Evolutionary conservation across 1,284 basidiomycete genomes (phyloP).

Genomic region (Trichosporon sp.): DNA sequence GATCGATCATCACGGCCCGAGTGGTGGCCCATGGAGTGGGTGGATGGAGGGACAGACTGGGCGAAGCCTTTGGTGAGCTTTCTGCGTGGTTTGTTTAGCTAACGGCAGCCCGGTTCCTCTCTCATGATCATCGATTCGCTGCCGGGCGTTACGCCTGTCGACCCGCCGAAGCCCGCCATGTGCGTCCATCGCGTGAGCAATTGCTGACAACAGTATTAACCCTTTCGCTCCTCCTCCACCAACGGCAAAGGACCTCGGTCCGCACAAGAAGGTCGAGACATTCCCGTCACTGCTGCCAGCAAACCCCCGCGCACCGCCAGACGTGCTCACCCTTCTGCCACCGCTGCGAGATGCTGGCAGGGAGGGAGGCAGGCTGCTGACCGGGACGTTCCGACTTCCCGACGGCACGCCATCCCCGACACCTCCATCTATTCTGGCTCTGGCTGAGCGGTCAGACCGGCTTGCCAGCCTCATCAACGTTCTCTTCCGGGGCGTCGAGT

Average conservation of each 20-base stretch:
- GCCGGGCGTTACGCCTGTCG: slow-evolving; percentile 37
- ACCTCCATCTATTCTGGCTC: slow-evolving; percentile 10
- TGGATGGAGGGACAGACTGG: slow-evolving; percentile 14
- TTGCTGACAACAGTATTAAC: slow-evolving; percentile 19
- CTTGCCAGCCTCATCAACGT: slow-evolving; percentile 28
- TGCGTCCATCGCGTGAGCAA: slow-evolving; percentile 8
- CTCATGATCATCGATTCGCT: slow-evolving; percentile 37
- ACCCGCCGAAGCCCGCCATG: slow-evolving; percentile 40
- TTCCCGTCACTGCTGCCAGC: slow-evolving; percentile 35
- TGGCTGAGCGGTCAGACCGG: slow-evolving; percentile 30
- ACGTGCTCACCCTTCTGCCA: slow-evolving; percentile 24
- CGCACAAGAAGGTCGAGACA: slow-evolving; percentile 26
- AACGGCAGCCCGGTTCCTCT: slow-evolving; percentile 34
- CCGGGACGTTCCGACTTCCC: slow-evolving; percentile 29
- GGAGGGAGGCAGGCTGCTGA: slow-evolving; percentile 21
- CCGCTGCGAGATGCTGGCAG: neutral
- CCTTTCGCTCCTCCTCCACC: slow-evolving; percentile 11
- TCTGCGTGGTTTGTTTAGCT: neutral
- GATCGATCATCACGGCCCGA: neutral
- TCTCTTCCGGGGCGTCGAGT: slow-evolving; percentile 35
- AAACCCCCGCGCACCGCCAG: slow-evolving; percentile 13
- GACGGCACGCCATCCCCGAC: neutral
- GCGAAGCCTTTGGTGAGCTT: slow-evolving; percentile 20
- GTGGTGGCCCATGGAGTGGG: slow-evolving; percentile 22
- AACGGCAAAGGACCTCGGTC: slow-evolving; percentile 9